Evolutionary conservation across 805 yeast species (phyloP).

Genomic region (Wickerhamiella australiensis): DNA sequence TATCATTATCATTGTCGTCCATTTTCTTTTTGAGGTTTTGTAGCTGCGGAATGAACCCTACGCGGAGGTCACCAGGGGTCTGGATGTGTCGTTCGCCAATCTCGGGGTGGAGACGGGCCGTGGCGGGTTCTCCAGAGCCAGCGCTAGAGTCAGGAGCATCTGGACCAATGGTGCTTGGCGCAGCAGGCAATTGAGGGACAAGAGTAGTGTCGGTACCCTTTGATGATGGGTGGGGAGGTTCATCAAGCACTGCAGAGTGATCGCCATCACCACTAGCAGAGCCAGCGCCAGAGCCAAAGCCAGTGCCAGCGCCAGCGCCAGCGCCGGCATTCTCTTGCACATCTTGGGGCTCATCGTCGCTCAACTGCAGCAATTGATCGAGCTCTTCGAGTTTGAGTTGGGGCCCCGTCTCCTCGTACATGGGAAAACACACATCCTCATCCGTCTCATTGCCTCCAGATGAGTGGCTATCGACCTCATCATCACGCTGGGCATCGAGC

Average conservation of each 20-base stretch:
- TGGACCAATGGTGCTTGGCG: too few relatives aligned
- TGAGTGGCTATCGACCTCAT: conserved; percentile 3
- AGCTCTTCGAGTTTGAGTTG: conserved; percentile 78
- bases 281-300: background rate
- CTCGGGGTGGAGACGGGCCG: background rate
- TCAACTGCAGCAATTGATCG: conserved; percentile 29
- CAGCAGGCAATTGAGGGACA: too few relatives aligned
- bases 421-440: conserved; percentile 95
- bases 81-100: background rate
- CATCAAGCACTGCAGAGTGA: too few relatives aligned
- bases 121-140: too few relatives aligned
- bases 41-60: conserved; percentile 2
- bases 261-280: too few relatives aligned
- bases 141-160: too few relatives aligned
- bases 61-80: background rate
- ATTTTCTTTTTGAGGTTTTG: background rate
- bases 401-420: conserved; percentile 46
- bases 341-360: conserved; percentile 25
- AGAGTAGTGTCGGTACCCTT: too few relatives aligned
- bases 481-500: conserved; percentile 9
- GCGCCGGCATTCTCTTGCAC: background rate
- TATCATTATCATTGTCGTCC: background rate
- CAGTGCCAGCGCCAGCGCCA: background rate
- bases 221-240: too few relatives aligned
- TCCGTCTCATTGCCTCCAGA: conserved; percentile 60